Conservation (phyloP, 202 grass and related monocot species). For the Carex arenaria region DNA sequence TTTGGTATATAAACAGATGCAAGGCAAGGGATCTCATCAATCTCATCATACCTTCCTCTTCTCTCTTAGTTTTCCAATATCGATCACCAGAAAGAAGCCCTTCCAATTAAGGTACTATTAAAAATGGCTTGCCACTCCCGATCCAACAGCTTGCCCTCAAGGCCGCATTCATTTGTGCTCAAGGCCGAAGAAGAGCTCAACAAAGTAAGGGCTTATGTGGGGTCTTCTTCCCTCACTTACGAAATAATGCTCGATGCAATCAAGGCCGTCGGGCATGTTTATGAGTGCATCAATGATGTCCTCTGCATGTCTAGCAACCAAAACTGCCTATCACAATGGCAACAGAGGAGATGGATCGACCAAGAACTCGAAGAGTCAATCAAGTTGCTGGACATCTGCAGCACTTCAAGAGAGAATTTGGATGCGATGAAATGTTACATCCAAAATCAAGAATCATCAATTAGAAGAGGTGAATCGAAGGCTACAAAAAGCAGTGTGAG, state of each 20-base stretch:
- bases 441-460: conserved; percentile 39
- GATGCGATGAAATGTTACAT: conserved; percentile 33
- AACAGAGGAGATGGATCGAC: conserved; percentile 13
- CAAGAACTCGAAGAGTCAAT: conserved; percentile 57
- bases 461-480: conserved; percentile 38
- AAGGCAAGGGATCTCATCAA: neutral
- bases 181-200: conserved; percentile 57
- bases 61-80: neutral
- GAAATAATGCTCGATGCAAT: conserved; percentile 22
- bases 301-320: conserved; percentile 37
- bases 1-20: conserved; percentile 15
- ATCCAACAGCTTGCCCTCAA: conserved; percentile 57
- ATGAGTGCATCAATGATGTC: conserved; percentile 45
- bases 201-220: conserved; percentile 43
- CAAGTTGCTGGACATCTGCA: conserved; percentile 53
- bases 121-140: conserved; percentile 17
- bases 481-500: conserved; percentile 24
- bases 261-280: conserved; percentile 39
- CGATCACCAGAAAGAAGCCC: neutral
- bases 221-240: conserved; percentile 26
- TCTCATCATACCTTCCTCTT: neutral
- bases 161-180: conserved; percentile 26
- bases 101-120: neutral
- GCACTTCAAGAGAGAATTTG: conserved; percentile 35
- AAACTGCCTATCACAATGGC: neutral